Evolutionary conservation across 2,329 filamentous ascomycete species (phyloP), one percentile per base, ranked within the genome.

Genomic region (Cladosporium colombiae): DNA sequence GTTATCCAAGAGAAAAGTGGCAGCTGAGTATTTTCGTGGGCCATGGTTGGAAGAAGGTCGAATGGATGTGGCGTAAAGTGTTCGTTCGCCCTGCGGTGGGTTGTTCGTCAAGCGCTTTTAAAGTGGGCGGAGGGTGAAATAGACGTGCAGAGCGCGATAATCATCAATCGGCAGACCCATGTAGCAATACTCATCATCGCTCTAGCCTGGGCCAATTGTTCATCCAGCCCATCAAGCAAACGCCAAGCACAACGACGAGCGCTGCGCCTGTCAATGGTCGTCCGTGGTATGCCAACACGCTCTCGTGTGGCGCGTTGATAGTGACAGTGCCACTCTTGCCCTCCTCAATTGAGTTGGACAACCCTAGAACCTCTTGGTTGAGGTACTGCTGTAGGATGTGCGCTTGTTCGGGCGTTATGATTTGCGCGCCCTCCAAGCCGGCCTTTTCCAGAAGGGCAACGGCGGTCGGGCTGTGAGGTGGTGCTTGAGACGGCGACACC

Each of bases 141-240:
- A 21, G 25, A 55, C 27, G 29, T 33, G 52, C 50, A 53, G 11
- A 53, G 50, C 23, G 50, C 25, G 25, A n/a, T 33, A 1, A n/a
- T 31, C 27, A 21, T 55, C 18, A 55, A 33, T 18, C 10, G 33
- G 27, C 27, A 13, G 18, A 13, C n/a, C 52, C 14, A 13, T 33
- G 16, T 33, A 18, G 40, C n/a, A 11, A 29, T 11, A 10, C 16
- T 50, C 16, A 52, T 81, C 79, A 82, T 68, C 80, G 75, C 65
- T 82, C 80, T 18, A 78, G 74, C 67, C 80, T 81, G 37, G 79
- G 78, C 74, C 80, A 81, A 55, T 78, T 77, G 67, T 75, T 76
- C 46, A 75, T 70, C 70, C 70, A 76, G 52, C 63, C 70, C 74
- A 76, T 75, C 27, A 74, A 67, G 61, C 74, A 64, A 50, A 71